These are phyloP conservation scores for Apium graveolens DNA, from an alignment of 129 eudicot genomes.

Conservation along the genomic window DNA sequence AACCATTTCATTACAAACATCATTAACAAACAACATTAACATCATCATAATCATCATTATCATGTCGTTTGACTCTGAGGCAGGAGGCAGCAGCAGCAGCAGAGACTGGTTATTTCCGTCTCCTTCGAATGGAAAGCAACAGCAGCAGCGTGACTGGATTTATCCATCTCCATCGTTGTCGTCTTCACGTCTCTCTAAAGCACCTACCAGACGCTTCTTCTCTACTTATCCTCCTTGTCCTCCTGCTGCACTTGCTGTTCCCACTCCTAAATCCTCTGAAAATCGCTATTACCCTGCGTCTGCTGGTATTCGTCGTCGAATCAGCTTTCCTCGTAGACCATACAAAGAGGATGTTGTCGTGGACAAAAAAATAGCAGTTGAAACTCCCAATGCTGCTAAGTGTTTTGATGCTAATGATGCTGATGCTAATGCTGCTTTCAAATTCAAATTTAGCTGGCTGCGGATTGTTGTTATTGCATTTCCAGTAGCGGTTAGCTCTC, in stretches of 20 bases:
- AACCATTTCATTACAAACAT: background rate
- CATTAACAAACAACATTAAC: background rate
- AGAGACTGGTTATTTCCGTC: constrained; percentile 20
- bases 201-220: constrained; percentile 48
- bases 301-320: constrained; percentile 35
- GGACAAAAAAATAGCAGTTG: background rate
- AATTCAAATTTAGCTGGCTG: constrained; percentile 49
- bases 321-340: constrained; percentile 24
- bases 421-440: constrained; percentile 7
- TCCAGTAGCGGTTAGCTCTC: constrained; percentile 35
- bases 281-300: constrained; percentile 19
- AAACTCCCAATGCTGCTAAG: background rate
- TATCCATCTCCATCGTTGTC: constrained; percentile 57
- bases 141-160: constrained; percentile 38
- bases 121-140: constrained; percentile 8
- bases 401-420: background rate
- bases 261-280: background rate
- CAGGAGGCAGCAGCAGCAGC: constrained; percentile 4
- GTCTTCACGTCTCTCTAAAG: constrained; percentile 25
- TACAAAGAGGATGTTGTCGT: background rate
- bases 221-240: constrained; percentile 14
- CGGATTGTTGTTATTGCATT: constrained; percentile 23
- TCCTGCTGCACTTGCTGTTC: constrained; percentile 21
- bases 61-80: constrained; percentile 8
- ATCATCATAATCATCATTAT: background rate